phyloP scores from a whole-genome alignment of 352 stramenopile species.

The Phytophthora rubi region DNA sequence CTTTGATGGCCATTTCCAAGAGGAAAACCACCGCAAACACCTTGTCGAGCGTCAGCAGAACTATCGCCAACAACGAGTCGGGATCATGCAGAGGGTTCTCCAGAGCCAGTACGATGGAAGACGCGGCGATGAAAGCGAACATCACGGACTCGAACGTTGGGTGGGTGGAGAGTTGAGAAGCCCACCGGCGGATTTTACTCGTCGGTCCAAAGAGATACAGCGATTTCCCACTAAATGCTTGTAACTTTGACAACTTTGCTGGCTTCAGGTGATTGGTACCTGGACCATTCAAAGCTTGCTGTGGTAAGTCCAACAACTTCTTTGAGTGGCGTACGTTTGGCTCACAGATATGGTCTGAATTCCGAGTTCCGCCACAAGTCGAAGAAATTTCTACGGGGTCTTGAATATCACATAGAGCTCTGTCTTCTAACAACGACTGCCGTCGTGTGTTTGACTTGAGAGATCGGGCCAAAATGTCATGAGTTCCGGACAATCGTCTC shows the following conservation, averaged over 20 bases:
- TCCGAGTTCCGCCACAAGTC: neutral
- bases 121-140: slow-evolving; percentile 72
- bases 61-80: slow-evolving; percentile 30
- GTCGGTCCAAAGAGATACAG: neutral
- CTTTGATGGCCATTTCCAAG: slow-evolving; percentile 87
- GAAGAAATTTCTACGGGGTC: no score
- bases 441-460: no score
- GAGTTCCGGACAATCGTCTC: neutral
- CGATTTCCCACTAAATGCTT: neutral
- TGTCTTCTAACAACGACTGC: no score
- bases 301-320: neutral
- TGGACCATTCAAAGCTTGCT: neutral
- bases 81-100: slow-evolving; percentile 83
- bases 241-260: neutral
- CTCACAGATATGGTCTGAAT: neutral
- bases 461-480: neutral
- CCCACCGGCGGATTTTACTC: neutral
- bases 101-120: slow-evolving; percentile 78
- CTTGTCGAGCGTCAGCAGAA: neutral
- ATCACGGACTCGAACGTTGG: slow-evolving; percentile 75
- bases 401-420: no score
- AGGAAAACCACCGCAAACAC: slow-evolving; percentile 77
- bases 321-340: neutral
- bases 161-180: slow-evolving; percentile 36
- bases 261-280: neutral